phyloP scores from a whole-genome alignment of 2,329 filamentous ascomycete genomes.

The Dichotomopilus funicola region DNA sequence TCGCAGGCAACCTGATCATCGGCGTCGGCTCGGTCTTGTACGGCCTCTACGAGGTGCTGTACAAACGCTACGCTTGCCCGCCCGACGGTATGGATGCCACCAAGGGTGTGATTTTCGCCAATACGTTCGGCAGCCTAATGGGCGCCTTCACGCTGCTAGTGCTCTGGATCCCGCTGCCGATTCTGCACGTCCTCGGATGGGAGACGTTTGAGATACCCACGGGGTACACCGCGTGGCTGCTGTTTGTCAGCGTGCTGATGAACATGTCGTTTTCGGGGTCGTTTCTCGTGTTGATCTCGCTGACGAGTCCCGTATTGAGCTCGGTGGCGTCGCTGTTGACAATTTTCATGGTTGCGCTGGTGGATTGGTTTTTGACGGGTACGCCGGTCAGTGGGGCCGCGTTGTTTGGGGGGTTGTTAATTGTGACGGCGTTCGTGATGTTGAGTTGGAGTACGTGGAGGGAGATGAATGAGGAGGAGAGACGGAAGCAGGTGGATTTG shows the following conservation, averaged over 20 bases:
- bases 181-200: conserved; percentile 70
- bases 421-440: conserved; percentile 80
- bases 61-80: conserved; percentile 88
- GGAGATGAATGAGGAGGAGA: conserved; percentile 82
- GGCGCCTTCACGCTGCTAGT: conserved; percentile 79
- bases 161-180: conserved; percentile 84
- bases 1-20: conserved; percentile 86
- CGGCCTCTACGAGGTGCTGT: conserved; percentile 93
- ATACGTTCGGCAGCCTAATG: conserved; percentile 82
- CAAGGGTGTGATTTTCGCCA: conserved; percentile 95
- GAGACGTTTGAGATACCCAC: conserved; percentile 79
- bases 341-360: conserved; percentile 91
- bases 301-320: conserved; percentile 87
- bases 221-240: conserved; percentile 71
- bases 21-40: conserved; percentile 87
- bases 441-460: conserved; percentile 87
- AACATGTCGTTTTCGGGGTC: conserved; percentile 91
- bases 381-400: conserved; percentile 68
- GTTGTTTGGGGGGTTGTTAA: conserved; percentile 75
- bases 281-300: conserved; percentile 85
- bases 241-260: conserved; percentile 71
- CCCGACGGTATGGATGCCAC: conserved; percentile 77
- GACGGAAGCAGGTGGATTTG: conserved; percentile 45
- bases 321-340: conserved; percentile 90
- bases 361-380: conserved; percentile 82